phyloP scores from a whole-genome alignment of 441 rosid genomes.

The Melastoma candidum region DNA sequence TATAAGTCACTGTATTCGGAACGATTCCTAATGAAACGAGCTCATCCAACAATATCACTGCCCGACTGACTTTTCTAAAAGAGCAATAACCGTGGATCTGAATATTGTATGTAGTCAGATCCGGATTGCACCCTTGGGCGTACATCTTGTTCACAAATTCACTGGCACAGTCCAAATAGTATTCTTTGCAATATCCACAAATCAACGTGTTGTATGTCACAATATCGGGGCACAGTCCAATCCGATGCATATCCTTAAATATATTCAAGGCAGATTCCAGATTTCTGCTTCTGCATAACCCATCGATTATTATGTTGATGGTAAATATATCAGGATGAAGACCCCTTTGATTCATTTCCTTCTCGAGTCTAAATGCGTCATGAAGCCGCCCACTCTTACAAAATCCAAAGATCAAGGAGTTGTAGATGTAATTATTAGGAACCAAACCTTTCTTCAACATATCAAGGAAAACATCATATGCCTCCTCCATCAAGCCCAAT shows the following conservation, averaged over 20 bases:
- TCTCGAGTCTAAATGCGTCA: conserved; percentile 45
- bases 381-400: conserved; percentile 38
- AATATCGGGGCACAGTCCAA: conserved; percentile 49
- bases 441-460: conserved; percentile 43
- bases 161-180: conserved; percentile 41
- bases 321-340: conserved; percentile 55
- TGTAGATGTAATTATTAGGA: conserved; percentile 56
- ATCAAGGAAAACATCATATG: conserved; percentile 35
- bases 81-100: conserved; percentile 39
- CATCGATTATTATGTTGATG: conserved; percentile 45
- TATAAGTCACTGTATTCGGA: conserved; percentile 62
- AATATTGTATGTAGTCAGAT: conserved; percentile 51
- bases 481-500: conserved; percentile 52
- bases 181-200: conserved; percentile 42
- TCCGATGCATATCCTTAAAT: conserved; percentile 31
- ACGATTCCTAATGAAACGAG: conserved; percentile 44
- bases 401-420: conserved; percentile 51
- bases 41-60: conserved; percentile 44
- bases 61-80: conserved; percentile 34
- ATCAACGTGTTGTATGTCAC: conserved; percentile 68
- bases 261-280: conserved; percentile 42
- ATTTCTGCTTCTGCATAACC: conserved; percentile 44
- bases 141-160: conserved; percentile 33
- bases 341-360: conserved; percentile 47
- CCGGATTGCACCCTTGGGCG: conserved; percentile 47